Evolutionary conservation across 208 protist genomes (phyloP), one percentile per base, ranked within the genome.

Genomic region (Naegleria lovaniensis): DNA sequence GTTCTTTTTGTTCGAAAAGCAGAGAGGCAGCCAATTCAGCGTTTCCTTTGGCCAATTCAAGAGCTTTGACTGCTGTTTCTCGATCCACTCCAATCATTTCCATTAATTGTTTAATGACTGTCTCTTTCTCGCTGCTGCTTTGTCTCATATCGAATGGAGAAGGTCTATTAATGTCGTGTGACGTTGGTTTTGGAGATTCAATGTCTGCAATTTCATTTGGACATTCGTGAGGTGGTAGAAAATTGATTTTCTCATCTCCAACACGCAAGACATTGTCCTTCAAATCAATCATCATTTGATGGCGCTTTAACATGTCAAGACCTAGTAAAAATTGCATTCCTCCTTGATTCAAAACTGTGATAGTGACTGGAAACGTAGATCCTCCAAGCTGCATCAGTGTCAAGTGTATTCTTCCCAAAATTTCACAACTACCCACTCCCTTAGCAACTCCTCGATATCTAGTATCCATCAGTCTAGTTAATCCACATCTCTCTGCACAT

Each of bases 371-470:
- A 52, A 98, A 94, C 90, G 95, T 91, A 33, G 95, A 83, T 16
- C 93, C 94, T 43, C 95, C 95, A 41, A 98, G 90, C 51, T 96
- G 95, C 5, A 98, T 92, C 0, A 93, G 36, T 0, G 95, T 93
- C 91, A 96, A 93, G 93, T 98, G 97, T 40, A 99, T 95, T 25
- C 95, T 92, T n/a, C 98, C 98, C 3, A 98, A n/a, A 89, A 98
- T 98, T 33, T 93, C 92, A 67, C 95, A 93, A 89, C 91, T 92
- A 38, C 98, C 98, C 13, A 99, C 96, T 59, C 98, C 98, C 76
- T 94, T 93, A 1, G 97, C 95, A 51, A 97, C 91, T 51, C 96
- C 96, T 29, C 75, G 55, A 90, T 95, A 97, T 87, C 97, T 93
- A 3, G 5, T 94, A 90, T 99, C 97, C 25, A 99, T 59, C 40